phyloP scores from a whole-genome alignment of 108 stramenopile genomes.

The Pinguiococcus pyrenoidosus region DNA sequence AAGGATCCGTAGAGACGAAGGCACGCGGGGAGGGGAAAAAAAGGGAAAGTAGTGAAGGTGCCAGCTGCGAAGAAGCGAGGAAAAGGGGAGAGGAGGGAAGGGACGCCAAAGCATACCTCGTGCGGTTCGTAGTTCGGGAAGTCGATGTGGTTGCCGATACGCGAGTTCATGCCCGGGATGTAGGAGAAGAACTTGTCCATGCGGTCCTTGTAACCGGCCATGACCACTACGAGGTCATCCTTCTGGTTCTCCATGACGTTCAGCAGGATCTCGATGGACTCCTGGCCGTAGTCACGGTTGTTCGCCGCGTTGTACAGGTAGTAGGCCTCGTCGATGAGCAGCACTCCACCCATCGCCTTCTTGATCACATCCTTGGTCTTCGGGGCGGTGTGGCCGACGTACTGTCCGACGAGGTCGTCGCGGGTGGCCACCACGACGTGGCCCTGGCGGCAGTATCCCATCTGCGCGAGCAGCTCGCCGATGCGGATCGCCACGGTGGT shows the following conservation, averaged over 20 bases:
- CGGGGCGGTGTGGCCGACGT: slow-evolving; percentile 96
- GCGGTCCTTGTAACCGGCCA: slow-evolving; percentile 96
- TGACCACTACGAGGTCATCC: slow-evolving; percentile 90
- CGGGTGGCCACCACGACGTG: slow-evolving; percentile 93
- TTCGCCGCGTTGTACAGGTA: slow-evolving; percentile 95
- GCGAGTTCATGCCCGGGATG: slow-evolving; percentile 95
- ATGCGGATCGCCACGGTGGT: slow-evolving; percentile 93
- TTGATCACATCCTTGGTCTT: slow-evolving; percentile 99
- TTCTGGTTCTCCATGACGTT: slow-evolving; percentile 95
- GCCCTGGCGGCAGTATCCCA: slow-evolving; percentile 90
- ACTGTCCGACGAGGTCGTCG: slow-evolving; percentile 94
- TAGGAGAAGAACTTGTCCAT: slow-evolving; percentile 97
- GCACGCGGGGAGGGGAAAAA: too few relatives aligned
- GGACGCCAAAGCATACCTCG: too few relatives aligned
- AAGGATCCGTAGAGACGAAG: too few relatives aligned
- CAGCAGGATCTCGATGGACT: slow-evolving; percentile 94
- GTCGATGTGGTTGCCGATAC: slow-evolving; percentile 96
- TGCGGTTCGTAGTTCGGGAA: slow-evolving; percentile 92
- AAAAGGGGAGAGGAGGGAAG: too few relatives aligned
- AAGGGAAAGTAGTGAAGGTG: too few relatives aligned
- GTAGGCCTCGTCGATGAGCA: slow-evolving; percentile 97
- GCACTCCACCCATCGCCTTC: slow-evolving; percentile 76
- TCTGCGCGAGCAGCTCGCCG: slow-evolving; percentile 93
- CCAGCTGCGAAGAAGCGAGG: too few relatives aligned
- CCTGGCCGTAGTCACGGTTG: slow-evolving; percentile 95